A percentile compares a stretch with the other conserved stretches of the same genome.
phyloP scores from a whole-genome alignment of 2,329 filamentous ascomycete species.

The Stagonosporopsis chrysanthemi region DNA sequence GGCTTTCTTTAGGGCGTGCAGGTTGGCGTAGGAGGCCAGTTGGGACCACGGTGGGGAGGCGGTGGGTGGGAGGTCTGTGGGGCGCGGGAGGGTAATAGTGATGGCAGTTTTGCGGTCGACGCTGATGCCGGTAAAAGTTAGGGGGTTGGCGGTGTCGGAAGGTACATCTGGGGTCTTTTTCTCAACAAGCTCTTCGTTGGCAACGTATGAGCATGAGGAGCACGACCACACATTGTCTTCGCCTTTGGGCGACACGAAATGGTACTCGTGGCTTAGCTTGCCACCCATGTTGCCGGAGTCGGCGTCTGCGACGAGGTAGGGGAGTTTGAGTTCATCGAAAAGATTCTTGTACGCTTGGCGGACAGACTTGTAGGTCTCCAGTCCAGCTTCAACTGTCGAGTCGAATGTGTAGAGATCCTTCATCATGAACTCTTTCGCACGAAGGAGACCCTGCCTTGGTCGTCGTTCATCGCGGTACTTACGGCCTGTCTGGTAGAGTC shows the following conservation, averaged over 20 bases:
- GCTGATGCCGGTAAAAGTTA: conserved; percentile 70
- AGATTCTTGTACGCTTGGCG: conserved; percentile 76
- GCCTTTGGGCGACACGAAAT: conserved; percentile 78
- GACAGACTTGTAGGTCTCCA: conserved; percentile 81
- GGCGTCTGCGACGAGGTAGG: conserved; percentile 84
- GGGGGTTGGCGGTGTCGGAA: conserved; percentile 20
- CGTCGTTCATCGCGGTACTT: conserved; percentile 95
- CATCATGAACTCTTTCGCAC: conserved; percentile 93
- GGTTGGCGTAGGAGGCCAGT: conserved; percentile 57
- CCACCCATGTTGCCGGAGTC: conserved; percentile 98
- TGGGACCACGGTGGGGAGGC: conserved; percentile 23
- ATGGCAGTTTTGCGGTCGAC: conserved; percentile 73
- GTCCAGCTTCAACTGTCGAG: conserved; percentile 68
- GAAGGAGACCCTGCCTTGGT: conserved; percentile 85
- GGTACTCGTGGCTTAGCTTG: conserved; percentile 91
- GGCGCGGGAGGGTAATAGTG: conserved; percentile 57
- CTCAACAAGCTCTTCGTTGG: conserved; percentile 86
- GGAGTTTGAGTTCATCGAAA: conserved; percentile 83
- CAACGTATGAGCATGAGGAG: conserved; percentile 73
- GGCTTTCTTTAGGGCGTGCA: conserved; percentile 70
- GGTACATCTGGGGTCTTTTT: conserved; percentile 31
- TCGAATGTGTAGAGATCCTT: conserved; percentile 99
- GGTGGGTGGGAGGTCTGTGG: conserved; percentile 3
- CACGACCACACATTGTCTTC: conserved; percentile 88
- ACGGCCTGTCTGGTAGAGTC: conserved; percentile 89